phyloP scores from a whole-genome alignment of 2,329 filamentous ascomycete genomes.

The Rutstroemia sp. region DNA sequence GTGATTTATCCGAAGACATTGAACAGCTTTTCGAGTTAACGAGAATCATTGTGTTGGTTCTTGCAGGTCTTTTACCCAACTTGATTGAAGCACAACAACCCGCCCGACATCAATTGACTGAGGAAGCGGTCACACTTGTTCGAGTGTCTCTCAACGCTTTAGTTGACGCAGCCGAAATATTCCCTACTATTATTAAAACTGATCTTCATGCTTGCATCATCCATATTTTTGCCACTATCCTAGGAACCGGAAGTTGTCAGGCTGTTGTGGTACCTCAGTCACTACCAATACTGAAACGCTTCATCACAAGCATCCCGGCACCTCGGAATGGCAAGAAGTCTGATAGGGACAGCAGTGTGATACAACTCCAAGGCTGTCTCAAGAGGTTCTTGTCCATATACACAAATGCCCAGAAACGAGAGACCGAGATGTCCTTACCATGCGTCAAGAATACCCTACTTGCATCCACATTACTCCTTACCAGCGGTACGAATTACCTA shows the following conservation, averaged over 20 bases:
- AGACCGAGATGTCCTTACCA: slow-evolving; percentile 65
- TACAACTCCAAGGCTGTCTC: slow-evolving; percentile 73
- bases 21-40: slow-evolving; percentile 97
- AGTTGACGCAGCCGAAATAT: slow-evolving; percentile 90
- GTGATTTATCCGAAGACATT: slow-evolving; percentile 88
- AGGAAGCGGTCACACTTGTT: slow-evolving; percentile 78
- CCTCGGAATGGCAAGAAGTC: slow-evolving; percentile 33
- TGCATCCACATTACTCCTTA: slow-evolving; percentile 82
- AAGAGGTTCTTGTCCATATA: slow-evolving; percentile 77
- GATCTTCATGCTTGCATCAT: slow-evolving; percentile 95
- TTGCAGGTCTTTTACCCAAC: slow-evolving; percentile 82
- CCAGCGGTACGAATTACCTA: slow-evolving; percentile 67
- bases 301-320: slow-evolving; percentile 66
- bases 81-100: slow-evolving; percentile 55
- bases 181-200: slow-evolving; percentile 92
- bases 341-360: slow-evolving; percentile 30
- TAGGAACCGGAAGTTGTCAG: slow-evolving; percentile 83
- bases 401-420: slow-evolving; percentile 66
- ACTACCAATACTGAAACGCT: slow-evolving; percentile 85
- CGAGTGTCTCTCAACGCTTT: slow-evolving; percentile 76
- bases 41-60: slow-evolving; percentile 87
- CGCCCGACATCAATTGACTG: slow-evolving; percentile 69
- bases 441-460: slow-evolving; percentile 93
- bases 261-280: slow-evolving; percentile 82
- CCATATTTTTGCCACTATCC: slow-evolving; percentile 90